Evolutionary conservation across 345 rosid genomes (phyloP).

Genomic region (Acer negundo): DNA sequence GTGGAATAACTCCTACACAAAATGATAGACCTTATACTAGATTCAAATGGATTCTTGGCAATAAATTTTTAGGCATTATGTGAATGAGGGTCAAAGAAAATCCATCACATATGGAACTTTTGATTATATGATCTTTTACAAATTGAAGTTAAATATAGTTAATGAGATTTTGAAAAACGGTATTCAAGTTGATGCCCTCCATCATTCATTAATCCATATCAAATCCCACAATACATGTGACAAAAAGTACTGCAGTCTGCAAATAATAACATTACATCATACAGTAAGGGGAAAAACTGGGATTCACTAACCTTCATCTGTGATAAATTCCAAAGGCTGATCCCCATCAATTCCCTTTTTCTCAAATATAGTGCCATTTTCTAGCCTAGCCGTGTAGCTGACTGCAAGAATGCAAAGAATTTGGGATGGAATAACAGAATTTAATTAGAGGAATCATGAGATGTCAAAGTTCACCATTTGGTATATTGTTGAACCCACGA

Average conservation of each 20-base stretch:
- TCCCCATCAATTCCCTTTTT: constrained; percentile 53
- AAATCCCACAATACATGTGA: neutral
- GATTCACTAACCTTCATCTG: constrained; percentile 51
- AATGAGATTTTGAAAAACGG: neutral
- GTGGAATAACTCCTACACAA: neutral
- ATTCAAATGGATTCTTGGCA: neutral
- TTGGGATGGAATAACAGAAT: neutral
- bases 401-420: constrained; percentile 38
- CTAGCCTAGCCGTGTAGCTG: constrained; percentile 47
- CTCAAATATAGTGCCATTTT: constrained; percentile 57
- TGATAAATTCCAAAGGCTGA: constrained; percentile 48
- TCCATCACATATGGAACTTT: neutral
- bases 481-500: constrained; percentile 1
- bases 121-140: neutral
- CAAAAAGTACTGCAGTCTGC: neutral
- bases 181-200: neutral
- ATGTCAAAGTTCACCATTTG: neutral
- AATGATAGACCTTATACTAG: neutral
- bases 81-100: neutral
- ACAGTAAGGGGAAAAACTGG: neutral
- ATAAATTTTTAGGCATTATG: neutral
- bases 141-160: too few species aligned
- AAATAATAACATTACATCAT: neutral
- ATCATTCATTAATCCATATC: neutral
- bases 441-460: neutral